Evolutionary conservation across 2,329 filamentous ascomycete genomes (phyloP), one percentile per base, ranked within the genome.

Genomic region (Acrodontium crateriforme): DNA sequence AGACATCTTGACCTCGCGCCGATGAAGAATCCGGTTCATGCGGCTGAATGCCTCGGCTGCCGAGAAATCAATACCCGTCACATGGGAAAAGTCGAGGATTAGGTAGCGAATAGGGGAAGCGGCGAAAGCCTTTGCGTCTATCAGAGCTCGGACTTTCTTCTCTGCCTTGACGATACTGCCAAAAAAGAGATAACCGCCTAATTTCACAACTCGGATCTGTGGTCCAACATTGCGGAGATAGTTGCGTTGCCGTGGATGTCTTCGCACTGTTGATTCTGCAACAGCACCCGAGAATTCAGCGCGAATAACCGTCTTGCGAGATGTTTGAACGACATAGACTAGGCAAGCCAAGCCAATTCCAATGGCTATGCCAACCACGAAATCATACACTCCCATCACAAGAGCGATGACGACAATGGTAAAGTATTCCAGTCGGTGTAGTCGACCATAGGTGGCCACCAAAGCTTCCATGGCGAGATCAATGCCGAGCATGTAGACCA

Each of bases 161-260:
- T 98, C 89, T 0, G 98, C 87, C 25, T 82, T 83, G 29, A 94
- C 87, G 39, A 98, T 93, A 3, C 85, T 95, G 10, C 89, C 89
- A 42, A 98, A 98, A 63, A 98, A 98, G n/a, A 98, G 69, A 47
- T 87, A 95, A 0, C 89, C 87, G 0, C 80, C 78, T 10, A 98
- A 67, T 53, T 95, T 95, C 46, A 92, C 78, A 27, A 95, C 75
- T 33, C 81, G 78, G 18, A 91, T 89, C 50, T 98, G 89, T 17
- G 72, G 69, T 3, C 87, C 85, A 10, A 89, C 85, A 39, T 87
- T 70, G 35, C 76, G 75, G 3, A 98, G 62, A 47, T 89, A 98
- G 34, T 79, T 74, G 35, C 85, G 77, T 44, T 98, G 89, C 3
- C 84, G 75, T 1, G 82, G 81, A 41, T 93, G 92, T 29, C 89